Percentiles rank a stretch among this genome's conserved stretches.
These are phyloP conservation scores for Peterozyma xylosa DNA, from an alignment of 805 yeast genomes.

Conservation along the genomic window DNA sequence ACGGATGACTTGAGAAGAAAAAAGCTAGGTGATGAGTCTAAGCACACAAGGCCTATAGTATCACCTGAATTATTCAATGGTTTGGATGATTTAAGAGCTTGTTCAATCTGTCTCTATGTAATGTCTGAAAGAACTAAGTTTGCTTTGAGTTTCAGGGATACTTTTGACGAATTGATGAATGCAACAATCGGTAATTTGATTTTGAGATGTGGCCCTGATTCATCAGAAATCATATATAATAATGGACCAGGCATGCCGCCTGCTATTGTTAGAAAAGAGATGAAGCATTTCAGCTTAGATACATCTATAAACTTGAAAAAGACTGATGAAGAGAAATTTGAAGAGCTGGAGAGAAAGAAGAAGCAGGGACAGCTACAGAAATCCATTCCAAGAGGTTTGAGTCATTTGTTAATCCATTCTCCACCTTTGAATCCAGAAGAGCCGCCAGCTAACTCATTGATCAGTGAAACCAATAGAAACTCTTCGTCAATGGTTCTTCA, in stretches of 20 bases:
- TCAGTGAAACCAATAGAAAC: not conserved
- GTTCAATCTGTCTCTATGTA: slow-evolving; percentile 56
- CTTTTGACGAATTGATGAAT: slow-evolving; percentile 58
- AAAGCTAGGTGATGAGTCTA: slow-evolving; percentile 47
- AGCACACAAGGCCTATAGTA: slow-evolving; percentile 53
- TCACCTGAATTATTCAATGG: slow-evolving; percentile 46
- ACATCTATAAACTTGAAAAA: slow-evolving; percentile 19
- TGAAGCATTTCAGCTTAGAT: slow-evolving; percentile 27
- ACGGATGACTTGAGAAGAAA: slow-evolving; percentile 49
- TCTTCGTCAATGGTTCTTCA: slow-evolving; percentile 8
- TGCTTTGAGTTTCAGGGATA: slow-evolving; percentile 56
- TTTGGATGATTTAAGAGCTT: slow-evolving; percentile 56
- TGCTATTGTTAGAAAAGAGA: slow-evolving; percentile 41
- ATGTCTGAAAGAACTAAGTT: slow-evolving; percentile 61
- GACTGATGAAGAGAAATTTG: slow-evolving; percentile 27
- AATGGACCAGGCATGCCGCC: slow-evolving; percentile 50
- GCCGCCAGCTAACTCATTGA: slow-evolving; percentile 1
- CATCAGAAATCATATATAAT: slow-evolving; percentile 45
- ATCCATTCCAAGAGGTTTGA: slow-evolving; percentile 47
- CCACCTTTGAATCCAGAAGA: slow-evolving; percentile 25
- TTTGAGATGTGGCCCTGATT: slow-evolving; percentile 57
- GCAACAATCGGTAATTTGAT: slow-evolving; percentile 58
- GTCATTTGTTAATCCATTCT: slow-evolving; percentile 37
- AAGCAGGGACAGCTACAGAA: slow-evolving; percentile 44
- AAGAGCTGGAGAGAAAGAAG: slow-evolving; percentile 40